A percentile compares a stretch with the other conserved stretches of the same genome.
These are phyloP conservation scores for Fusarium lyarnte DNA, from an alignment of 2,329 filamentous ascomycete genomes.

Conservation along the genomic window DNA sequence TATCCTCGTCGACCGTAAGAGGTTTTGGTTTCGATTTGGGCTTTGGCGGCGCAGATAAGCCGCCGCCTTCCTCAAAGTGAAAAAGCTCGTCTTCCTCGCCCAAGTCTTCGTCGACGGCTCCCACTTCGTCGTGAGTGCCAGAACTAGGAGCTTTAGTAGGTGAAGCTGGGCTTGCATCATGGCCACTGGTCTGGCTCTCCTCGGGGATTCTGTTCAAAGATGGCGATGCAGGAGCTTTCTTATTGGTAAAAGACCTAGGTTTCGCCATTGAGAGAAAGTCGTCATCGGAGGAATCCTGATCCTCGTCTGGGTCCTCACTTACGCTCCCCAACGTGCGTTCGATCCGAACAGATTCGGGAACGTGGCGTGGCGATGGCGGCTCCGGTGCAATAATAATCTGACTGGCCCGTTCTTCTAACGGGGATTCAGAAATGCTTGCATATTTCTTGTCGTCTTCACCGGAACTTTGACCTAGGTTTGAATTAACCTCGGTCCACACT, in stretches of 20 bases:
- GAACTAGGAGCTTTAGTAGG: conserved; percentile 3
- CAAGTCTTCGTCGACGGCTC: conserved; percentile 7
- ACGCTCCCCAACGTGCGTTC: conserved; percentile 37
- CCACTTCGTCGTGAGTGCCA: not conserved
- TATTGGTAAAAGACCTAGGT: conserved; percentile 45
- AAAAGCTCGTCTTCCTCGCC: conserved; percentile 55
- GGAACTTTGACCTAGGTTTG: conserved; percentile 43
- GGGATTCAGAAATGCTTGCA: conserved; percentile 7
- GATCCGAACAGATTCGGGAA: conserved; percentile 30
- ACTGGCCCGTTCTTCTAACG: not conserved
- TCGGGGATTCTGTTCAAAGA: conserved; percentile 19
- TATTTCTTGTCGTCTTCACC: conserved; percentile 29
- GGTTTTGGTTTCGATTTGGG: conserved; percentile 40
- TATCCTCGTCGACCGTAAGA: conserved; percentile 48
- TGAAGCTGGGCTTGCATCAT: not conserved
- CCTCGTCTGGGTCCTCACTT: conserved; percentile 42
- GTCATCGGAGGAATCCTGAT: conserved; percentile 51
- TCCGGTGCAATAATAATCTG: conserved; percentile 25
- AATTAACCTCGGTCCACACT: conserved; percentile 61
- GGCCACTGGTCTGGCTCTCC: conserved; percentile 5
- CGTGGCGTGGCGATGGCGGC: conserved; percentile 23
- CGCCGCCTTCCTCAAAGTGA: conserved; percentile 57
- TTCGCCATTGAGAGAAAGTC: conserved; percentile 55
- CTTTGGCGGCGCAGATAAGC: conserved; percentile 45
- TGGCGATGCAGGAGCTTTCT: conserved; percentile 34